These are phyloP conservation scores for Mrakia gelida DNA, from an alignment of 768 basidiomycete genomes.

Conservation along the genomic window DNA sequence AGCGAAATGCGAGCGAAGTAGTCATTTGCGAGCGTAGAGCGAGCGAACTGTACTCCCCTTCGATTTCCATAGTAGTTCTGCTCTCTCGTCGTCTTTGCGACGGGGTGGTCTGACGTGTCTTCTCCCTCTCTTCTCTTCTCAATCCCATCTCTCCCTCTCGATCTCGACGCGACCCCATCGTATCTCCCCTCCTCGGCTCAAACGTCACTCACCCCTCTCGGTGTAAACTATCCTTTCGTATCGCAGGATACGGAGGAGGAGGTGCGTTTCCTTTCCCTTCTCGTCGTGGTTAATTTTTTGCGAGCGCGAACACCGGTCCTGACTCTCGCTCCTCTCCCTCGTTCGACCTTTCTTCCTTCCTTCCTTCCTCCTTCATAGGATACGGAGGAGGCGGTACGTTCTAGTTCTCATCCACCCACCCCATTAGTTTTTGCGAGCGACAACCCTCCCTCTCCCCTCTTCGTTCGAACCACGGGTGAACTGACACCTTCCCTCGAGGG, in stretches of 20 bases:
- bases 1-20: not conserved
- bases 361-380: not conserved
- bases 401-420: not conserved
- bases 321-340: not conserved
- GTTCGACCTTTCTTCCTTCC: too few species aligned
- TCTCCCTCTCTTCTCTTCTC: not conserved
- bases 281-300: not conserved
- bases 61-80: too few species aligned
- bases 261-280: not conserved
- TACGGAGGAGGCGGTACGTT: slow-evolving; percentile 28
- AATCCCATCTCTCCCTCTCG: not conserved
- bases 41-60: not conserved
- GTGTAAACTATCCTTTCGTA: not conserved
- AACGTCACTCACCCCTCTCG: too few species aligned
- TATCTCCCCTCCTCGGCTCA: not conserved
- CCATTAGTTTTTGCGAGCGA: slow-evolving; percentile 7
- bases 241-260: slow-evolving; percentile 4
- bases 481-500: slow-evolving; percentile 14
- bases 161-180: not conserved
- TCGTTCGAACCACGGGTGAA: not conserved
- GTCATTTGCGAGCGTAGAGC: not conserved
- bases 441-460: not conserved
- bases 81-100: too few species aligned
- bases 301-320: slow-evolving; percentile 14
- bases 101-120: not conserved